Percentiles rank a stretch among this genome's conserved stretches.
These are phyloP conservation scores for Narthecium ossifragum DNA, from an alignment of 106 monocot genomes.

Conservation along the genomic window DNA sequence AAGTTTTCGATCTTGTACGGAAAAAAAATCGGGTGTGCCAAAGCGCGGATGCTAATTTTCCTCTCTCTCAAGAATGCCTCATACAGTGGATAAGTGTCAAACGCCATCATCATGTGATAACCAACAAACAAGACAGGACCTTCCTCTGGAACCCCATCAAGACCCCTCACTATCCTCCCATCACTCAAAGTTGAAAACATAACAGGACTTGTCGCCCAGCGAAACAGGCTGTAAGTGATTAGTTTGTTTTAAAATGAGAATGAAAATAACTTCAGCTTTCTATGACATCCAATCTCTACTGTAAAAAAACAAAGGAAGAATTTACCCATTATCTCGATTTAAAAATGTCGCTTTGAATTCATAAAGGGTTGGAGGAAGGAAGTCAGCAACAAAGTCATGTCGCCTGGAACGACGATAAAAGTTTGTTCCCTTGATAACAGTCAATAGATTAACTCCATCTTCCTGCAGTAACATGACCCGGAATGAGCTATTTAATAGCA, in stretches of 20 bases:
- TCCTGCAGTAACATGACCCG: conserved; percentile 33
- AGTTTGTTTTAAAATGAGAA: conserved; percentile 5
- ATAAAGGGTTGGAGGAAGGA: conserved; percentile 46
- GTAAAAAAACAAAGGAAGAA: neutral
- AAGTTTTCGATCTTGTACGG: conserved; percentile 15
- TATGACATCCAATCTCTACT: neutral
- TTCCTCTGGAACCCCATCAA: conserved; percentile 72
- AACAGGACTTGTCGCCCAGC: conserved; percentile 54
- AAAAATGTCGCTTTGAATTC: conserved; percentile 47
- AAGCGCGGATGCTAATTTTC: conserved; percentile 47
- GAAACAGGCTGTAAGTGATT: conserved; percentile 38
- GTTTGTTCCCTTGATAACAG: conserved; percentile 49
- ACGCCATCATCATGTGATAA: conserved; percentile 79
- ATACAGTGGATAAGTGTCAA: conserved; percentile 59
- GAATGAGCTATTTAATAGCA: too few relatives aligned
- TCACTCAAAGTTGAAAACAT: conserved; percentile 59
- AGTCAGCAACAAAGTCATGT: conserved; percentile 43
- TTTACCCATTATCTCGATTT: conserved; percentile 30
- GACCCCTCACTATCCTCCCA: conserved; percentile 68
- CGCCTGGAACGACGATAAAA: conserved; percentile 53
- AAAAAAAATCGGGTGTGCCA: conserved; percentile 76
- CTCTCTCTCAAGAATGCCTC: conserved; percentile 72
- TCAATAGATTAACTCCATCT: conserved; percentile 66
- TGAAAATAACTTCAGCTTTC: neutral
- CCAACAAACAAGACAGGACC: conserved; percentile 89